Evolutionary conservation across 805 yeast species (phyloP).

Genomic region (Spathaspora gorwiae): DNA sequence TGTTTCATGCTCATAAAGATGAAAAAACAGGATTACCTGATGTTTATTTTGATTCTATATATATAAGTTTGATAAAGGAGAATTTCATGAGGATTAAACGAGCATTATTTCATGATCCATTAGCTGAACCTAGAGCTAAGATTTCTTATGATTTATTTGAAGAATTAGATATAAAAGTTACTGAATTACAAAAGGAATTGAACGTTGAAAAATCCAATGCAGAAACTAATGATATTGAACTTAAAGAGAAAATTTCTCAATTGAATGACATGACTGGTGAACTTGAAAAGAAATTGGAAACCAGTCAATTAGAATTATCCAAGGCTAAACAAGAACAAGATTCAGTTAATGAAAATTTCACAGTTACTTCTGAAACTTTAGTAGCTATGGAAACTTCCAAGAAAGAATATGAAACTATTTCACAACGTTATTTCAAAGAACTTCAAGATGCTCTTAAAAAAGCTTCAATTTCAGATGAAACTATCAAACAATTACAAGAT

Average conservation of each 20-base stretch:
- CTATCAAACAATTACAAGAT: conserved; percentile 22
- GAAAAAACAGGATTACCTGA: conserved; percentile 88
- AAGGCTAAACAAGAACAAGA: conserved; percentile 17
- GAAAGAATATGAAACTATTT: conserved; percentile 23
- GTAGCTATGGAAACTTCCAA: conserved; percentile 26
- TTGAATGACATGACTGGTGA: conserved; percentile 12
- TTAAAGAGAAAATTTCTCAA: conserved; percentile 15
- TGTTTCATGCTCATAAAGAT: conserved; percentile 45
- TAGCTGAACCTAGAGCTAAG: conserved; percentile 61
- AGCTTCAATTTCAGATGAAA: conserved; percentile 18
- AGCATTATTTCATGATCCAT: conserved; percentile 72
- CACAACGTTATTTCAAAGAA: conserved; percentile 26
- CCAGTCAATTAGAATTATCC: conserved; percentile 12
- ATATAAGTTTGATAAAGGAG: conserved; percentile 64
- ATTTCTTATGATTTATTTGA: conserved; percentile 61
- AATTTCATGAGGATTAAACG: conserved; percentile 62
- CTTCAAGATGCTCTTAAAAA: conserved; percentile 27
- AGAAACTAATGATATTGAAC: conserved; percentile 12
- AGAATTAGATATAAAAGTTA: conserved; percentile 36
- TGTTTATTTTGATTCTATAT: conserved; percentile 64
- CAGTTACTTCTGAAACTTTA: conserved; percentile 17
- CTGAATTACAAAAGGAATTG: conserved; percentile 20
- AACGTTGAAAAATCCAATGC: conserved; percentile 17
- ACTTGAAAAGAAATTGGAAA: conserved; percentile 10
- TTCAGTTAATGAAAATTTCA: conserved; percentile 15